Percentiles rank a stretch among this genome's conserved stretches.
phyloP scores from a whole-genome alignment of 768 basidiomycete genomes.

The Collybiopsis luxurians region DNA sequence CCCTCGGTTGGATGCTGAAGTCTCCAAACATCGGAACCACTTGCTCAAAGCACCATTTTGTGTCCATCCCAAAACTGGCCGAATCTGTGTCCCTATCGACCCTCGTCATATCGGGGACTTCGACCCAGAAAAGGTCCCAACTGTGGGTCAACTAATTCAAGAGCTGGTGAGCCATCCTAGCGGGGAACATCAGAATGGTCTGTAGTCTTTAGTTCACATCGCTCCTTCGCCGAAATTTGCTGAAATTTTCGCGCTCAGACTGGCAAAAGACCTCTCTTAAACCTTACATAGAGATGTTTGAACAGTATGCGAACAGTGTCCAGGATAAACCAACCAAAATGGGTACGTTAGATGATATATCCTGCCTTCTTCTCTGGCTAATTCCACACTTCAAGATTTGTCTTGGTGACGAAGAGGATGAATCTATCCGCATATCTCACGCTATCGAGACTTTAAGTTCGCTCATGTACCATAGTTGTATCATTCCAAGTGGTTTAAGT shows the following conservation, averaged over 20 bases:
- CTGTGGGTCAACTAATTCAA: constrained; percentile 74
- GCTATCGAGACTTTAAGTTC: not conserved
- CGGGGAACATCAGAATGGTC: constrained; percentile 51
- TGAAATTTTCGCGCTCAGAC: constrained; percentile 34
- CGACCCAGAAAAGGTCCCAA: constrained; percentile 84
- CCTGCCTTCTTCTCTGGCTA: not conserved
- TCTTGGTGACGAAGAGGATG: constrained; percentile 31
- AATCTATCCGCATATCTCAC: not conserved
- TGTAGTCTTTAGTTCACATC: constrained; percentile 6
- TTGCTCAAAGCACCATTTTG: constrained; percentile 97
- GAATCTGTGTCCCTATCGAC: constrained; percentile 92
- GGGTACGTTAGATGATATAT: constrained; percentile 24
- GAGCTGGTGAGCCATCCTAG: constrained; percentile 55
- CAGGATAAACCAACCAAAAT: constrained; percentile 43
- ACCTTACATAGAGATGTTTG: constrained; percentile 87
- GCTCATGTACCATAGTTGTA: too few relatives aligned
- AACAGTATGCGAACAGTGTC: constrained; percentile 63
- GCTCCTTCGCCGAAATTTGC: not conserved
- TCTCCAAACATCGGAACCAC: constrained; percentile 97
- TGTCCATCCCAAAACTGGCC: constrained; percentile 93
- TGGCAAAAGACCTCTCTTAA: constrained; percentile 88
- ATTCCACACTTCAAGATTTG: constrained; percentile 20
- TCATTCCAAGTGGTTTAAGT: too few relatives aligned
- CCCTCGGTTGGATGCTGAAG: constrained; percentile 94
- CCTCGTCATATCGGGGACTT: constrained; percentile 73